Evolutionary conservation across 225 moss, liverwort and hornwort genomes (phyloP), one percentile per base, ranked within the genome.

Genomic region (Rhytidiadelphus loreus): DNA sequence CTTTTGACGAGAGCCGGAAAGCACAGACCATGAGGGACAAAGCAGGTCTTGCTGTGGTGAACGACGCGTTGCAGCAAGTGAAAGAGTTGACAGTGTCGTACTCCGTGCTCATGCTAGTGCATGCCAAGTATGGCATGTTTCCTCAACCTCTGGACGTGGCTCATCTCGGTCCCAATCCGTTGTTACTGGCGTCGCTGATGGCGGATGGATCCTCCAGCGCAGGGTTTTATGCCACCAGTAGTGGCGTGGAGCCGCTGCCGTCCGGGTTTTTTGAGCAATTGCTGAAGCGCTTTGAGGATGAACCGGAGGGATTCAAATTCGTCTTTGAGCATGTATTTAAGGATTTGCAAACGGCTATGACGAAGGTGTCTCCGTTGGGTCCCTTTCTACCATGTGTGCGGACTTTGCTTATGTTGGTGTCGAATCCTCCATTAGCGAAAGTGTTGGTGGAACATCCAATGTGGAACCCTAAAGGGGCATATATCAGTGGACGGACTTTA

Each of bases 51-150:
- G 96, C 94, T 20, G 93, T 96, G 88, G 92, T 99, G 89, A 96
- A 94, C 88, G 92, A 94, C 30, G 92, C 95, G 21, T 89, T 99
- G 94, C 93, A 90, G 60, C 98, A 99, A 91, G 96, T 93, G 57
- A 97, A 94, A 89, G 98, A 99, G 24, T 89, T 99, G 88, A 89
- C 94, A 53, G 94, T 99, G 18, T 96, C 96, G 12, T 99, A 99
- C 61, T 90, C 95, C 16, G 96, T 95, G 74, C 96, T 96, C 83
- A 91, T 99, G 90, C 91, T 96, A 62, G 88, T 94, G 85, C 96
- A 99, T 88, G 94, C 92, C 35, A 81, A 75, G 80, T 80, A 85
- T 72, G 89, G 85, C 69, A 96, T 97, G 96, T 96, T 99, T 84
- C 96, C 97, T 55, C 97, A 97, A 88, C 94, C 97, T 87, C 61